A percentile compares a stretch with the other conserved stretches of the same genome.
Evolutionary conservation across 345 rosid species (phyloP).

Genomic region (Linum trigynum): DNA sequence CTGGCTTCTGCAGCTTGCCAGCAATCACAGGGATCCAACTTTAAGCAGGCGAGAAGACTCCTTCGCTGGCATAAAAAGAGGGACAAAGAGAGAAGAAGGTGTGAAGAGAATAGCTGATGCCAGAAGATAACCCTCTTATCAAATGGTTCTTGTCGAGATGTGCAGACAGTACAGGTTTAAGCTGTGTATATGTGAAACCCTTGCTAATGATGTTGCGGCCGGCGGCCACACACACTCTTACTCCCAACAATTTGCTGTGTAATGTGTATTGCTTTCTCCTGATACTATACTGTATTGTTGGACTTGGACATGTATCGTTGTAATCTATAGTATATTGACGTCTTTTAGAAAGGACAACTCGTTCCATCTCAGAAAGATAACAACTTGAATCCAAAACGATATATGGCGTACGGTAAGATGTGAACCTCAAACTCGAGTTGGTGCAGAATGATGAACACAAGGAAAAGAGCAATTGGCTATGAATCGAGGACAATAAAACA

Average conservation of each 20-base stretch:
- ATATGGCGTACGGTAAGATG: too few species aligned
- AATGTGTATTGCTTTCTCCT: too few species aligned
- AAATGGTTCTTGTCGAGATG: neutral
- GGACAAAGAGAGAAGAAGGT: neutral
- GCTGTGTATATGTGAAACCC: neutral
- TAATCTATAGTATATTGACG: too few species aligned
- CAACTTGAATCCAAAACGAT: neutral
- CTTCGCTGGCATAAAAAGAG: neutral
- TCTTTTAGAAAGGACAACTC: neutral
- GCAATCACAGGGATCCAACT: slow-evolving; percentile 11
- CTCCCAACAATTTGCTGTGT: too few species aligned
- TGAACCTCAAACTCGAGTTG: too few species aligned
- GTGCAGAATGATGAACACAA: too few species aligned
- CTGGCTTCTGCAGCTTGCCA: neutral
- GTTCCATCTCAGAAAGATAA: neutral
- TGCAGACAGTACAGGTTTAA: neutral
- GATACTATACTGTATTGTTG: neutral
- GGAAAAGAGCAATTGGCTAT: too few species aligned
- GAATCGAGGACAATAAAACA: too few species aligned
- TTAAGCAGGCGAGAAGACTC: neutral
- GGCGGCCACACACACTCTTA: too few species aligned
- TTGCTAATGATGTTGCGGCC: too few species aligned
- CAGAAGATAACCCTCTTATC: neutral
- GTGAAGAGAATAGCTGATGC: neutral
- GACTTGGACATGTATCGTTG: too few species aligned